Conservation (phyloP, 2,329 filamentous ascomycete species). For the Alternaria incomplexa region DNA sequence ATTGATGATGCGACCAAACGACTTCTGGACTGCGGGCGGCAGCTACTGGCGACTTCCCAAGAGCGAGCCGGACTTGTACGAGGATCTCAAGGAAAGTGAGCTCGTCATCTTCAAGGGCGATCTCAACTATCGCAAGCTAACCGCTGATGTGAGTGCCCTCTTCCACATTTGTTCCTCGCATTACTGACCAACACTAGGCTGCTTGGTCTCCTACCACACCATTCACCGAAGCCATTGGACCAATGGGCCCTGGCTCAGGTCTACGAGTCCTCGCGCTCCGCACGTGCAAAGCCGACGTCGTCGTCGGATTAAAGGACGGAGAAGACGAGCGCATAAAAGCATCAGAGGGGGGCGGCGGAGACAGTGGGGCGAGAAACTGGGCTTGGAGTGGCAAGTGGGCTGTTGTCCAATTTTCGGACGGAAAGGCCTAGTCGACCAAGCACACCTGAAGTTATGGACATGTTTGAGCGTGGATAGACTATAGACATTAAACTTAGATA, state of each 20-base stretch:
- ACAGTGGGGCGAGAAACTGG: conserved; percentile 78
- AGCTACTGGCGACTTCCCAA: conserved; percentile 87
- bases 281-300: conserved; percentile 96
- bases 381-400: conserved; percentile 97
- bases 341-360: conserved; percentile 72
- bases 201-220: conserved; percentile 87
- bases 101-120: conserved; percentile 97
- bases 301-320: conserved; percentile 83
- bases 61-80: conserved; percentile 69
- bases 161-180: background rate
- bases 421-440: conserved; percentile 55
- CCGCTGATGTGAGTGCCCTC: conserved; percentile 74
- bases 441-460: background rate
- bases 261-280: conserved; percentile 84
- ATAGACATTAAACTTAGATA: background rate
- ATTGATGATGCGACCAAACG: conserved; percentile 80
- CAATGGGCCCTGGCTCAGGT: conserved; percentile 80
- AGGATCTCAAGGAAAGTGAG: conserved; percentile 82
- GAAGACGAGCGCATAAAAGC: conserved; percentile 80
- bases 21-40: conserved; percentile 88
- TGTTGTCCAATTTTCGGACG: conserved; percentile 83
- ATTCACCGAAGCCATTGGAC: conserved; percentile 83
- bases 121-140: conserved; percentile 93
- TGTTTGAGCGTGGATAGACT: too few relatives aligned
- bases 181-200: conserved; percentile 55